Base-by-base conservation (phyloP, 768 basidiomycete species). In the Tricholoma sp. region DNA sequence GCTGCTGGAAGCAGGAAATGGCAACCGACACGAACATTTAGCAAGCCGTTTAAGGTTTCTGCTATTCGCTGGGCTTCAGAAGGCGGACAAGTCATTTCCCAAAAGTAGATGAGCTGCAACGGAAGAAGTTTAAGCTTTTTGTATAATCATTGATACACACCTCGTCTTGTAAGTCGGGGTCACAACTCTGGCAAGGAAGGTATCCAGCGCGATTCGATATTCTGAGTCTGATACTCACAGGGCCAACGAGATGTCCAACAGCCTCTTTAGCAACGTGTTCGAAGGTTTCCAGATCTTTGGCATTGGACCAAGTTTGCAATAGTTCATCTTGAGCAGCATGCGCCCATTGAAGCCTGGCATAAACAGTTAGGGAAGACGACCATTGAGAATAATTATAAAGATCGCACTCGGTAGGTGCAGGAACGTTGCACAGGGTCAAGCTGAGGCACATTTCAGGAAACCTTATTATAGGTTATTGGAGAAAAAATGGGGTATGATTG, bases 401-500 rank as follows among this genome's bases (percentile, higher is more conserved):
- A 14, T 72, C 84, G 62, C 65, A 90, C 88, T 88, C 86, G 34
- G 77, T 76, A 29, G 84, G 83, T 2, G 86, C 73, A 11, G 86
- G 84, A 24, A 88, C 78, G 66, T 87, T 88, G 63, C 83, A 83
- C 14, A 91, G 72, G 3, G 85, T 82, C 41, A 91, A 72, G 60
- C 86, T 89, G 24, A 84, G 67, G 62, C 83, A 85, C 64, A 84
- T 73, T 59, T 89, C 87, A 19, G 89, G 86, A 70, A 89, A 91
- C 51, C 88, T 89, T 61, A 37, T 52, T 45, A 4, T 7, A 50
- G 18, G 14, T 41, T 54, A 24, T 22, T 49, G n/a, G 21, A 12
- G 45, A 43, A 41, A 18, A 35, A 52, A 41, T 7, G 31, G 29
- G 50, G 47, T 7, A 52, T 14, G n/a, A 39, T 22, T 41, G 34